Percentiles rank a stretch among this genome's conserved stretches.
Conservation (phyloP, 108 stramenopile genomes). For the Fistulifera pelliculosa region DNA sequence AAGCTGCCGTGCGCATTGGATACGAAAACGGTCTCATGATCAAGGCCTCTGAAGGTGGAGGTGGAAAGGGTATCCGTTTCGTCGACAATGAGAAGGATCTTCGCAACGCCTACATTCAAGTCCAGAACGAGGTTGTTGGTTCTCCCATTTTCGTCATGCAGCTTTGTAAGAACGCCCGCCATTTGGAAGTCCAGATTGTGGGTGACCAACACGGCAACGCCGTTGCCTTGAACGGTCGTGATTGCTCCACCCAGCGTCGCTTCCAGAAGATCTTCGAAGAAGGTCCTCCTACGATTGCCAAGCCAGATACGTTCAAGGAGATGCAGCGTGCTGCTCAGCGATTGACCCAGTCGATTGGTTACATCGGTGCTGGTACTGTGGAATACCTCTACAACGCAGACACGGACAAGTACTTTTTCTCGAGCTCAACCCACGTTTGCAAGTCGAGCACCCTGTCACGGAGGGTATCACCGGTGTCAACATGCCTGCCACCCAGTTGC, state of each 20-base stretch:
- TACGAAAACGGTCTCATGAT: conserved; percentile 97
- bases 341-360: conserved; percentile 91
- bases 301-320: conserved; percentile 77
- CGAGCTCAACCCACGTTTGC: conserved; percentile 97
- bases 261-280: conserved; percentile 99
- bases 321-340: conserved; percentile 94
- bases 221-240: conserved; percentile 92
- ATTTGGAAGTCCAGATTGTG: conserved; percentile 98
- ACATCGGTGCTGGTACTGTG: conserved; percentile 97
- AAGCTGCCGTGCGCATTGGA: conserved; percentile 82
- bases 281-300: conserved; percentile 87
- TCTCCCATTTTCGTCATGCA: conserved; percentile 98
- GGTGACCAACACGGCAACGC: conserved; percentile 96
- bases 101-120: conserved; percentile 78
- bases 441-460: conserved; percentile 96
- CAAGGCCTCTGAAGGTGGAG: conserved; percentile 97
- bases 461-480: conserved; percentile 88
- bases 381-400: conserved; percentile 96
- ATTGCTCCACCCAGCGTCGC: conserved; percentile 97
- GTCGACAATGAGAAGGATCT: conserved; percentile 84
- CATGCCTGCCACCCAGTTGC: conserved; percentile 89
- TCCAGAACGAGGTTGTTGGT: conserved; percentile 90
- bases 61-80: conserved; percentile 98
- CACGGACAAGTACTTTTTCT: conserved; percentile 92
- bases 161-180: conserved; percentile 95